These are phyloP conservation scores for Bjerkandera adusta DNA, from an alignment of 1,284 basidiomycete genomes.

Conservation along the genomic window DNA sequence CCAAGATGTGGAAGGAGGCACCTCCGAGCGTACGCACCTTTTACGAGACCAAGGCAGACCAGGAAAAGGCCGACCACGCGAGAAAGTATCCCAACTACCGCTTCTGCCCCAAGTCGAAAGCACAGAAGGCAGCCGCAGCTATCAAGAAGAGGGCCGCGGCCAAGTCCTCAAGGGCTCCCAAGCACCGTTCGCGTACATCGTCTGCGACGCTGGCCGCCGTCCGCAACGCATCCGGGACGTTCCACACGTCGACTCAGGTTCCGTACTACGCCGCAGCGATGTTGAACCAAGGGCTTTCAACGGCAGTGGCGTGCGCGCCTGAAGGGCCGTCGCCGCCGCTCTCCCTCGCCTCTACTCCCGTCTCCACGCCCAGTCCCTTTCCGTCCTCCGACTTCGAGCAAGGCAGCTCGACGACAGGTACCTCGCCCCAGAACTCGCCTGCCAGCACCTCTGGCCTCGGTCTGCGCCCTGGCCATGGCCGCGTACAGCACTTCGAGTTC, in stretches of 20 bases:
- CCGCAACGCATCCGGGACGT: no score
- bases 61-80: slow-evolving; percentile 67
- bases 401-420: slow-evolving; percentile 12
- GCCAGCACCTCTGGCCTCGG: background rate
- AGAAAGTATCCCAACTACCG: slow-evolving; percentile 68
- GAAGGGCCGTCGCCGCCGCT: slow-evolving; percentile 23
- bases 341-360: slow-evolving; percentile 23
- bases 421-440: slow-evolving; percentile 5
- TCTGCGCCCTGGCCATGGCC: slow-evolving; percentile 3
- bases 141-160: slow-evolving; percentile 41
- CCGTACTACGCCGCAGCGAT: slow-evolving; percentile 12
- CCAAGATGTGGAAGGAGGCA: slow-evolving; percentile 69
- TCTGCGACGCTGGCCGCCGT: slow-evolving; percentile 13
- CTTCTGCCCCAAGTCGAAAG: slow-evolving; percentile 69
- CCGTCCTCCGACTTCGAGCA: slow-evolving; percentile 13
- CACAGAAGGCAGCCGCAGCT: slow-evolving; percentile 46
- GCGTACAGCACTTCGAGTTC: slow-evolving; percentile 1
- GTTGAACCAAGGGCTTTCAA: slow-evolving; percentile 7
- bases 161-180: no score
- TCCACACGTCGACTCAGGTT: slow-evolving; percentile 6
- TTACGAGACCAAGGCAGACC: slow-evolving; percentile 73
- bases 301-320: slow-evolving; percentile 9
- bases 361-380: slow-evolving; percentile 12
- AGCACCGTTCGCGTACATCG: slow-evolving; percentile 33
- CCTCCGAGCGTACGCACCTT: slow-evolving; percentile 44